These are phyloP conservation scores for Podila epicladia DNA, from an alignment of 192 early-diverging fungal genomes.

Conservation along the genomic window DNA sequence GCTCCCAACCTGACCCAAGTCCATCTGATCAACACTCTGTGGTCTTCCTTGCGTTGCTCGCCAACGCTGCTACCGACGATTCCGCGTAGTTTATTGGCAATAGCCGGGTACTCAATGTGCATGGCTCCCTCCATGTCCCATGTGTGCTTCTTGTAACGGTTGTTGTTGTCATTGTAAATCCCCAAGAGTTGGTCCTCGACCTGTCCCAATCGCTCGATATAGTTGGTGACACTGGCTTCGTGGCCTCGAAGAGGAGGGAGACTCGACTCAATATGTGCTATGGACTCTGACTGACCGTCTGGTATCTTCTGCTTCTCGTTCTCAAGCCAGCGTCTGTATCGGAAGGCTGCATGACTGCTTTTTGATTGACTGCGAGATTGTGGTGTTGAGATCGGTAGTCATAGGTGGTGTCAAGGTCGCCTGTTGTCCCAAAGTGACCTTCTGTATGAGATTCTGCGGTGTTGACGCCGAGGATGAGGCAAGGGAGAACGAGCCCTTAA, in stretches of 20 bases:
- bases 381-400: background rate
- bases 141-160: slow-evolving; percentile 5
- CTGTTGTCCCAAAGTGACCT: background rate
- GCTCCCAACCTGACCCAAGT: background rate
- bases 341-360: slow-evolving; percentile 21
- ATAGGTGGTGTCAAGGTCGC: background rate
- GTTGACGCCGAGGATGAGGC: background rate
- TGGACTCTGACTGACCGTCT: background rate
- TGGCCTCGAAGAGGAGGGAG: slow-evolving; percentile 21
- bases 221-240: background rate
- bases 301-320: background rate
- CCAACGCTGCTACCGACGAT: slow-evolving; percentile 15
- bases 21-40: slow-evolving; percentile 5
- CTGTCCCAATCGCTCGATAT: background rate
- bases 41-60: background rate
- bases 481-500: background rate
- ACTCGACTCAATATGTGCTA: slow-evolving; percentile 11
- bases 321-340: slow-evolving; percentile 14
- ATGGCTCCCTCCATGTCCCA: slow-evolving; percentile 7
- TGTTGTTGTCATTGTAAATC: slow-evolving; percentile 10
- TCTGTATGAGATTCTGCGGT: background rate
- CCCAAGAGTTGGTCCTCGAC: slow-evolving; percentile 4
- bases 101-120: slow-evolving; percentile 18
- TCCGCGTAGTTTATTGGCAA: slow-evolving; percentile 9
- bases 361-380: slow-evolving; percentile 11